These are phyloP conservation scores for Quercus robur DNA, from an alignment of 306 rosid genomes.

Conservation along the genomic window DNA sequence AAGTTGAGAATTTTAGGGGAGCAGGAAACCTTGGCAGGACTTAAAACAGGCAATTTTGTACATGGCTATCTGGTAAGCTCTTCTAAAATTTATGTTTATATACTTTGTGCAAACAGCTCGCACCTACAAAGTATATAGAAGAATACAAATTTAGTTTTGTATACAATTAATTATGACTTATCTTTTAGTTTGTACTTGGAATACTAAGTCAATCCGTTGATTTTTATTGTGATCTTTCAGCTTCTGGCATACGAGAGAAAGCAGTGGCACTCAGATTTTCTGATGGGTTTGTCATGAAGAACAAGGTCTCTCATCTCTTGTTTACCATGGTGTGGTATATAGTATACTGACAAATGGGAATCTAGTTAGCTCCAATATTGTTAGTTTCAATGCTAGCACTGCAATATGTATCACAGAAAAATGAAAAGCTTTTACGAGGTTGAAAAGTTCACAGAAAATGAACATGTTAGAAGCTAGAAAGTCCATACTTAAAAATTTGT, in stretches of 20 bases:
- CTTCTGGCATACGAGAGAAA: slow-evolving; percentile 63
- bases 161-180: neutral
- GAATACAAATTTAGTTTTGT: neutral
- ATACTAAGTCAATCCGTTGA: neutral
- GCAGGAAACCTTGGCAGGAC: slow-evolving; percentile 58
- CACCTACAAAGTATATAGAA: neutral
- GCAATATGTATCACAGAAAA: neutral
- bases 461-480: slow-evolving; percentile 11
- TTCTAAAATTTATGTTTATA: neutral
- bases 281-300: slow-evolving; percentile 21
- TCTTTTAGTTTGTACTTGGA: neutral
- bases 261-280: slow-evolving; percentile 15
- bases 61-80: slow-evolving; percentile 60
- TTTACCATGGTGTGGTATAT: slow-evolving; percentile 8
- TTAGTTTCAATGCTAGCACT: slow-evolving; percentile 4
- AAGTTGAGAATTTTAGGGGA: slow-evolving; percentile 35
- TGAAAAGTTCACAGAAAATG: slow-evolving; percentile 13
- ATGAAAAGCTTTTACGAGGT: slow-evolving; percentile 1
- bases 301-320: slow-evolving; percentile 7
- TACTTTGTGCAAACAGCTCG: neutral
- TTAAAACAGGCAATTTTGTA: slow-evolving; percentile 19
- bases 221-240: slow-evolving; percentile 31
- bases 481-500: neutral
- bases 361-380: slow-evolving; percentile 13
- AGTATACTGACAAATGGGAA: slow-evolving; percentile 11